Base-by-base conservation (phyloP, 176 grass and related monocot species). In the Chloris gayana region DNA sequence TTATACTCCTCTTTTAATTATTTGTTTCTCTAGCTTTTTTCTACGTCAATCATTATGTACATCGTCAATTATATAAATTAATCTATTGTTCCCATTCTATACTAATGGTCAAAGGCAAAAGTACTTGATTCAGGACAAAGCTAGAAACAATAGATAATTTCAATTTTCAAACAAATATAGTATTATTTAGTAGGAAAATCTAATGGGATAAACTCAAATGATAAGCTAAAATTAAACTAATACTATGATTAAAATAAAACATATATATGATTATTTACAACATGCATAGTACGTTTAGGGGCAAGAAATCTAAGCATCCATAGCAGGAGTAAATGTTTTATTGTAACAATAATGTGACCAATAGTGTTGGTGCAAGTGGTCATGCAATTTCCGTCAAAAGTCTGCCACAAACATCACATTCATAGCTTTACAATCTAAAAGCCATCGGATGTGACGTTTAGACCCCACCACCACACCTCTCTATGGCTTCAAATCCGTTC, bases 331-430 rank as follows among this genome's bases (percentile, higher is more conserved):
- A 44, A 1, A 12, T 44, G 41, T 12, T 12, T 44, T 44, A 44
- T 44, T 44, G 11, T 44, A 11, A 44, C 41, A 44, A 44, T 12
- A 44, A 44, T 44, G 41, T 44, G 9, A 44, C 41, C 8, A 39
- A 51, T 9, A 19, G 7, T 53, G 17, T 35, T 69, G 45, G 61
- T 70, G n/a, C n/a, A n/a, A n/a, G n/a, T n/a, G 59, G 17, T 21
- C 70, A 69, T 39, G 64, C 62, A 84, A 77, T 67, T 69, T 49
- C 59, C 84, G 62, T 25, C 73, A 63, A 64, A 42, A 51, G 35
- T 30, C 62, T 81, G 77, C 81, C 81, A 78, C 76, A 91, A 82
- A 79, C 75, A 85, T 91, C 89, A 53, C 75, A 58, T 21, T 91
- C 85, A 33, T 27, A 47, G 17, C 76, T 88, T 88, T 67, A 64